Evolutionary conservation across 768 basidiomycete species (phyloP), one percentile per base, ranked within the genome.

Genomic region (Naganishia vaughanmartiniae): DNA sequence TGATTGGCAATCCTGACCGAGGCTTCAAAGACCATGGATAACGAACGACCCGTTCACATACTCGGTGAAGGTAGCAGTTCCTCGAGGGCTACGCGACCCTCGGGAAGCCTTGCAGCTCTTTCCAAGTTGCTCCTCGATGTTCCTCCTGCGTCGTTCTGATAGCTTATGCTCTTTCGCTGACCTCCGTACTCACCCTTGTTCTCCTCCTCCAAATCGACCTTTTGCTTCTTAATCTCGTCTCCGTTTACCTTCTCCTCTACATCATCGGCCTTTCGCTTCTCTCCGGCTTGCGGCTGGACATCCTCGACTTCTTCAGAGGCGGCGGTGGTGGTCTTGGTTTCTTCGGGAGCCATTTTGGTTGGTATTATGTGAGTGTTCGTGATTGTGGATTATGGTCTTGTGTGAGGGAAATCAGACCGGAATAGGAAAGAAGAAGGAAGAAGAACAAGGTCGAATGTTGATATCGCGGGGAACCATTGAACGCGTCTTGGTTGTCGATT

Each of bases 241-340:
- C n/a, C 57, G 2, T 63, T 42, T 42, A 42, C 60, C 15, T 63
- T 42, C 39, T 45, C 39, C 24, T 45, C 39, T 17, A 15, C 24
- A 26, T 63, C 60, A 42, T 45, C 60, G 60, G 60, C 60, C 60
- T 63, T 63, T 63, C 60, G 60, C 60, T 63, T 63, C 5, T 63
- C 60, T 2, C 60, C 60, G 5, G 60, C 26, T 26, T 34, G 21
- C 11, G 36, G 26, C 39, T 51, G 48, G 7, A 51, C 48, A n/a
- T 63, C 60, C 60, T 63, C 60, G n/a, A 45, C 36, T 24, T 42
- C 10, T 15, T 42, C 14, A 15, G 7, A 9, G 42, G 39, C 39
- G n/a, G 36, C 19, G 60, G 17, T 45, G 48, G 60, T 21, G 42
- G 30, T 45, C 26, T 63, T 63, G 60, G 39, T 10, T 26, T 63